Conservation (phyloP, 805 yeast species). For the Candida multigemmis region DNA sequence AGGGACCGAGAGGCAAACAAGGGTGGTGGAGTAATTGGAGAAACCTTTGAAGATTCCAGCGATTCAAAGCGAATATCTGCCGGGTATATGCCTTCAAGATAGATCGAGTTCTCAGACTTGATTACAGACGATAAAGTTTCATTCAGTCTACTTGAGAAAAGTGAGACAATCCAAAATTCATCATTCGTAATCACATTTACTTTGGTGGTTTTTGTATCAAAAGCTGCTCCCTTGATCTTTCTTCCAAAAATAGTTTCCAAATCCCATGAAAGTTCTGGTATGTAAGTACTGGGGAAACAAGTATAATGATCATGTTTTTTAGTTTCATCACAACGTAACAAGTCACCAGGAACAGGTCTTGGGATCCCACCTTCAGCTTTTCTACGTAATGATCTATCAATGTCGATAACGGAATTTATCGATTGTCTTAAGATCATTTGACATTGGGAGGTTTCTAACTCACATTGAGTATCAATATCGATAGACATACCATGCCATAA, state of each 20-base stretch:
- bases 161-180: slow-evolving; percentile 38
- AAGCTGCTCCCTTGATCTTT: slow-evolving; percentile 52
- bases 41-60: slow-evolving; percentile 33
- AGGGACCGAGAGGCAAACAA: slow-evolving; percentile 73
- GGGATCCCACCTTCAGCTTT: slow-evolving; percentile 61
- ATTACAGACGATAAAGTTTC: slow-evolving; percentile 5
- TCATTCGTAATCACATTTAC: slow-evolving; percentile 36
- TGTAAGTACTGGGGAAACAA: slow-evolving; percentile 71
- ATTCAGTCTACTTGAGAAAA: slow-evolving; percentile 2
- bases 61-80: no score
- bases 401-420: slow-evolving; percentile 65
- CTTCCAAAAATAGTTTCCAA: slow-evolving; percentile 66
- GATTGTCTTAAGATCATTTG: slow-evolving; percentile 50
- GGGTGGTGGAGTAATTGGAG: slow-evolving; percentile 49
- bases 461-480: slow-evolving; percentile 58
- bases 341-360: slow-evolving; percentile 61
- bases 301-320: slow-evolving; percentile 53
- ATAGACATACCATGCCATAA: slow-evolving; percentile 92
- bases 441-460: slow-evolving; percentile 25
- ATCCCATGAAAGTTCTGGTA: slow-evolving; percentile 37
- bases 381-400: slow-evolving; percentile 58
- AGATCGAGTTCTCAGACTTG: slow-evolving; percentile 4
- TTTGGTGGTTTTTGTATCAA: slow-evolving; percentile 26
- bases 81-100: no score
- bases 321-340: slow-evolving; percentile 62